These are phyloP conservation scores for Trichoderma brevicompactum DNA, from an alignment of 2,329 filamentous ascomycete genomes.

Conservation along the genomic window DNA sequence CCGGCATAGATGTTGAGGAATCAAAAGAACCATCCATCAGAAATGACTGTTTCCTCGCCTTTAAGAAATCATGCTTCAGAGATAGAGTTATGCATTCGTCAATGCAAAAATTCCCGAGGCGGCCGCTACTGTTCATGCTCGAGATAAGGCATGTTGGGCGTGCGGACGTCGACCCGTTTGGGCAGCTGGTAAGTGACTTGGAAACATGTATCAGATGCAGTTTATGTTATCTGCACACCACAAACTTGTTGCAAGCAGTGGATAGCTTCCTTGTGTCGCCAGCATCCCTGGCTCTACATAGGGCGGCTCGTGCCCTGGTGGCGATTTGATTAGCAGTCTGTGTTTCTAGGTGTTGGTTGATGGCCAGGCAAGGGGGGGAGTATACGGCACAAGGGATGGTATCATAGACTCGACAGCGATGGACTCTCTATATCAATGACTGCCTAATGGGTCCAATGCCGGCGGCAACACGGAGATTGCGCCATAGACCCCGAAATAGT, in stretches of 20 bases:
- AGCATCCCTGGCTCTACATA: neutral
- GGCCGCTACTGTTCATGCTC: neutral
- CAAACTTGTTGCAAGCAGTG: neutral
- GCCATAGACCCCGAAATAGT: neutral
- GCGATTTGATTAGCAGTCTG: neutral
- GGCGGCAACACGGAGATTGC: neutral
- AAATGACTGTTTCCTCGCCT: neutral
- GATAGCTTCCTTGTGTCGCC: neutral
- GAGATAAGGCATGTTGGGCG: slow-evolving; percentile 21
- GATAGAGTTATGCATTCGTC: slow-evolving; percentile 19
- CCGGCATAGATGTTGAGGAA: neutral
- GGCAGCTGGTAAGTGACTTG: slow-evolving; percentile 19
- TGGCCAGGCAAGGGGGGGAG: no score
- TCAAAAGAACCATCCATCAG: slow-evolving; percentile 2
- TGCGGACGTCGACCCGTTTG: slow-evolving; percentile 21
- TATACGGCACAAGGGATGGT: neutral
- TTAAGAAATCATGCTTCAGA: slow-evolving; percentile 18
- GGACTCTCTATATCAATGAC: neutral
- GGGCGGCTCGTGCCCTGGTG: neutral
- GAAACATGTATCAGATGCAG: neutral
- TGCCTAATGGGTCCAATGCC: neutral
- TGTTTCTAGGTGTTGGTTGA: neutral
- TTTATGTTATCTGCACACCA: slow-evolving; percentile 17
- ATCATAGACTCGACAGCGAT: neutral
- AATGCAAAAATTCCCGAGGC: slow-evolving; percentile 11